Evolutionary conservation across 2,329 filamentous ascomycete species (phyloP).

Genomic region (Curvularia lunata): DNA sequence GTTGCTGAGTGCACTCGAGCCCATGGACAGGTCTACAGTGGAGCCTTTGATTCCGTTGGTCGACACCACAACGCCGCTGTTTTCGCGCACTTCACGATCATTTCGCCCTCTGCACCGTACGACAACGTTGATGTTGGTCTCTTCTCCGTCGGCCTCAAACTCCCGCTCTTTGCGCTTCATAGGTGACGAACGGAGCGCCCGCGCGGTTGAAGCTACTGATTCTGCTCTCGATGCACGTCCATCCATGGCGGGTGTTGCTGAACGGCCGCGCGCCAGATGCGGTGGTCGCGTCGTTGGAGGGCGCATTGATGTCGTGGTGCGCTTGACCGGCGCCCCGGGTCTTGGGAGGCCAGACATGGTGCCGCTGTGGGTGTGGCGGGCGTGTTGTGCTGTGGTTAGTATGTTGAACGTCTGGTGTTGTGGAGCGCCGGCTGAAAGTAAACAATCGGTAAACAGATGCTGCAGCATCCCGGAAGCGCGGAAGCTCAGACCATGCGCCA

Average conservation of each 20-base stretch:
- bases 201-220: conserved; percentile 64
- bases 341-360: conserved; percentile 63
- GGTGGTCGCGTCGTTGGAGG: conserved; percentile 61
- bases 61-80: conserved; percentile 88
- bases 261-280: conserved; percentile 59
- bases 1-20: conserved; percentile 88
- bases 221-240: conserved; percentile 72
- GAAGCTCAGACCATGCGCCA: conserved; percentile 8
- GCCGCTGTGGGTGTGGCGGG: conserved; percentile 22
- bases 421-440: conserved; percentile 21
- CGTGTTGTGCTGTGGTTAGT: conserved; percentile 25
- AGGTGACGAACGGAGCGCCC: conserved; percentile 53
- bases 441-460: conserved; percentile 30
- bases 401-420: conserved; percentile 16
- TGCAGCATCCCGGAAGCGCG: conserved; percentile 6
- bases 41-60: conserved; percentile 90
- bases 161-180: conserved; percentile 88
- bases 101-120: conserved; percentile 93
- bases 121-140: conserved; percentile 98
- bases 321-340: conserved; percentile 59
- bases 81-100: conserved; percentile 90
- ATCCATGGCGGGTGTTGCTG: conserved; percentile 54
- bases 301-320: conserved; percentile 57
- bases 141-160: conserved; percentile 75
- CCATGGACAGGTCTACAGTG: conserved; percentile 86